Evolutionary conservation across 2,329 filamentous ascomycete species (phyloP).

Genomic region (Thelonectria discophora): DNA sequence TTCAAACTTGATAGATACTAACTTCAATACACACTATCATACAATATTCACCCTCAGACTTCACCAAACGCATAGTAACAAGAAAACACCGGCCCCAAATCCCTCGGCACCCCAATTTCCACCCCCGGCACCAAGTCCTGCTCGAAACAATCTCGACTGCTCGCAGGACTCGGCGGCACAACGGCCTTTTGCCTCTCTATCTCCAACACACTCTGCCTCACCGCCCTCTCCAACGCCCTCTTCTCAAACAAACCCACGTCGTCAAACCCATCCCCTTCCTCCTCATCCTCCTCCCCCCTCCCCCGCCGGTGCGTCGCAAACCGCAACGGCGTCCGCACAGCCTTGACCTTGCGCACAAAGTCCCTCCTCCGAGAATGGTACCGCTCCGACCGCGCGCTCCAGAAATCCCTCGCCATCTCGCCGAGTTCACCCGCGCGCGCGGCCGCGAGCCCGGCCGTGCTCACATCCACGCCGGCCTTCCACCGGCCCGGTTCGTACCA

Average conservation of each 20-base stretch:
- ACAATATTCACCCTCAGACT: neutral
- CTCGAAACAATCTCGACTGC: conserved; percentile 1
- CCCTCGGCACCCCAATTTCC: neutral
- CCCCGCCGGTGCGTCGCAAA: conserved; percentile 11
- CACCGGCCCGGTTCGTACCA: conserved; percentile 5
- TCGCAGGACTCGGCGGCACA: conserved; percentile 6
- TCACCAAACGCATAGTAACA: neutral
- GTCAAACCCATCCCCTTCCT: conserved; percentile 8
- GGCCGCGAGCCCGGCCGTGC: neutral
- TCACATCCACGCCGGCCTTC: conserved; percentile 11
- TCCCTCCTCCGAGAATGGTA: conserved; percentile 5
- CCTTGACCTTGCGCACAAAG: conserved; percentile 15
- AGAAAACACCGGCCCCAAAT: conserved; percentile 8
- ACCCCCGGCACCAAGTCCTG: neutral
- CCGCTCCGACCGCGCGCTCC: conserved; percentile 10
- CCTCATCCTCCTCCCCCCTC: conserved; percentile 1
- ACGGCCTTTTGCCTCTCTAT: neutral
- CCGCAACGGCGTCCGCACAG: conserved; percentile 10
- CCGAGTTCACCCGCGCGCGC: conserved; percentile 1
- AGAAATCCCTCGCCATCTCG: conserved; percentile 13
- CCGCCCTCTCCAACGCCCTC: conserved; percentile 1
- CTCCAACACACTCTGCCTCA: neutral
- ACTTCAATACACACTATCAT: neutral
- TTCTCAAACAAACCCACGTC: conserved; percentile 4
- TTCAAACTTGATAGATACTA: neutral